Conservation (phyloP, 202 grass and related monocot species). For the Eragrostis tef region DNA sequence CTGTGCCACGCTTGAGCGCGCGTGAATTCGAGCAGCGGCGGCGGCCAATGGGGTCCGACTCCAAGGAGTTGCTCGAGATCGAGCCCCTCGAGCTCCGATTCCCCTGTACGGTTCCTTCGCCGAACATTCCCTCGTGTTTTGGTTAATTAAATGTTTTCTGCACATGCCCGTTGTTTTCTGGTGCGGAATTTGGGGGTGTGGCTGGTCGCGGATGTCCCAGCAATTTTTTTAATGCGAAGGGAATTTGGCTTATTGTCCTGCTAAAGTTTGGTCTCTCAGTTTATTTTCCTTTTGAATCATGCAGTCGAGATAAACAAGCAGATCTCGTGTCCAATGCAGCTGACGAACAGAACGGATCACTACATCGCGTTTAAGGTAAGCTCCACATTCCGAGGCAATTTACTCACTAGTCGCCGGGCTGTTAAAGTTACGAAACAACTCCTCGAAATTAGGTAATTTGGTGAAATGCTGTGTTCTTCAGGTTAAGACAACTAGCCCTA, state of each 20-base stretch:
- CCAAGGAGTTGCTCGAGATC: slow-evolving; percentile 67
- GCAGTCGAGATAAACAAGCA: slow-evolving; percentile 86
- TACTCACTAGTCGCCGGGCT: background rate
- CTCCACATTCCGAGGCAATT: background rate
- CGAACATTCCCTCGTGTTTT: slow-evolving; percentile 1
- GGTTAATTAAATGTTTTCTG: slow-evolving; percentile 14
- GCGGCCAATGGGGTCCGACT: slow-evolving; percentile 58
- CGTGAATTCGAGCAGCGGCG: slow-evolving; percentile 28
- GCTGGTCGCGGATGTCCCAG: slow-evolving; percentile 24
- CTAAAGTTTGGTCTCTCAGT: background rate
- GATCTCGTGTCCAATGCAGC: slow-evolving; percentile 84
- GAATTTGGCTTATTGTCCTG: slow-evolving; percentile 38
- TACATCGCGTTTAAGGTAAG: slow-evolving; percentile 81
- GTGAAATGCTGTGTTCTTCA: slow-evolving; percentile 45
- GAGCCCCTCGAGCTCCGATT: slow-evolving; percentile 82
- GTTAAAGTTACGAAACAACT: background rate
- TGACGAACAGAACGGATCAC: slow-evolving; percentile 74
- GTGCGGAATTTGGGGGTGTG: background rate
- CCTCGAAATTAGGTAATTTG: slow-evolving; percentile 17
- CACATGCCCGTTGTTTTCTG: slow-evolving; percentile 20
- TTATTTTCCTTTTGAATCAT: background rate
- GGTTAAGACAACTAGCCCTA: slow-evolving; percentile 95
- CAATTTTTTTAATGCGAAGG: background rate
- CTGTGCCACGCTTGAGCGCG: background rate
- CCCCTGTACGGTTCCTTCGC: slow-evolving; percentile 62